phyloP scores from a whole-genome alignment of 225 moss, liverwort and hornwort species.

The Asterella californica region DNA sequence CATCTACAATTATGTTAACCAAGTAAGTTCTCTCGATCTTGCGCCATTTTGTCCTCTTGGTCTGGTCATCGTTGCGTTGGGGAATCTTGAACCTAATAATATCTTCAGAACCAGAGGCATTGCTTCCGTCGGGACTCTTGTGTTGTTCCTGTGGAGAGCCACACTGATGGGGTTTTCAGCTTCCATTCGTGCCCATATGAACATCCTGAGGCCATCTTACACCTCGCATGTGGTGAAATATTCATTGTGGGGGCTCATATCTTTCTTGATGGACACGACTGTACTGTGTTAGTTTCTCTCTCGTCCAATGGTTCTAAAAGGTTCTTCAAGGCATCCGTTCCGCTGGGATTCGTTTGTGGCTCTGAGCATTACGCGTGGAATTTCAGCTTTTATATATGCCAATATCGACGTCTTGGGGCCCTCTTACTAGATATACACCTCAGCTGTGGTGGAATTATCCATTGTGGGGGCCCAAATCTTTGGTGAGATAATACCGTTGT shows the following conservation, averaged over 20 bases:
- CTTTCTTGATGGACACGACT: neutral
- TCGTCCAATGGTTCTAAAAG: neutral
- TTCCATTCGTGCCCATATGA: neutral
- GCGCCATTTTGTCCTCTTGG: neutral
- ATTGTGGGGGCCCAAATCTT: constrained; percentile 5
- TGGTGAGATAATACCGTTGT: neutral
- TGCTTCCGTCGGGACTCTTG: no score
- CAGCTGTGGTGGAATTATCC: constrained; percentile 1
- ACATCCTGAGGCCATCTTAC: neutral
- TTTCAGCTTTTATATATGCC: constrained; percentile 18
- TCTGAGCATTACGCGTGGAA: neutral
- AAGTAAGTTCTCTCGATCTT: constrained; percentile 43
- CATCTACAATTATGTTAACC: constrained; percentile 82
- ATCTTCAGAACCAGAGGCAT: no score
- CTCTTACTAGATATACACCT: constrained; percentile 7
- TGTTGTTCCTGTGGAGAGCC: neutral
- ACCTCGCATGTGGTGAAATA: neutral
- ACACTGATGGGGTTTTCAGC: neutral
- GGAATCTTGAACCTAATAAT: no score
- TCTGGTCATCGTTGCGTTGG: neutral
- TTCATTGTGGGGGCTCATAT: no score
- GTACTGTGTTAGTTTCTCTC: neutral
- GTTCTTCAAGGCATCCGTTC: constrained; percentile 10
- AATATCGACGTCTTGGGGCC: constrained; percentile 1
- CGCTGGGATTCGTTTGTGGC: constrained; percentile 8